A percentile compares a stretch with the other conserved stretches of the same genome.
Conservation (phyloP, 2,329 filamentous ascomycete genomes). For the Fusarium falciforme region DNA sequence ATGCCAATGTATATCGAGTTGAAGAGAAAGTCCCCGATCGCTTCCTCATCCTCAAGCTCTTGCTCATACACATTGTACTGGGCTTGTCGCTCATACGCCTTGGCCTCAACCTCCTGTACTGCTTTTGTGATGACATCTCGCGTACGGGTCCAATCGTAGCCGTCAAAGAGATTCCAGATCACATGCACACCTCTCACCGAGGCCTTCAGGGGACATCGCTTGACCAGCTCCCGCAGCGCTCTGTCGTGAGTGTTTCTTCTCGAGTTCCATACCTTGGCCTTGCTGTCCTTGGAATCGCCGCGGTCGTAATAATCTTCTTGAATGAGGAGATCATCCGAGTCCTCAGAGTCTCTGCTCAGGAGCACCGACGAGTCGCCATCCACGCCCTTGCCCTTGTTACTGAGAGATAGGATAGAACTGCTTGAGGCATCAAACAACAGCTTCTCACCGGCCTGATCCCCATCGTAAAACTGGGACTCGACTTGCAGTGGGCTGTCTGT, state of each 20-base stretch:
- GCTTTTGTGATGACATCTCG: conserved; percentile 87
- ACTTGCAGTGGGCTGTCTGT: conserved; percentile 53
- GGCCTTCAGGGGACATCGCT: conserved; percentile 78
- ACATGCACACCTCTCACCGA: conserved; percentile 88
- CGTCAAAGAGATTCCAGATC: conserved; percentile 98
- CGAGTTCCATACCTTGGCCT: conserved; percentile 84
- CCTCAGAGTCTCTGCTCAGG: conserved; percentile 57
- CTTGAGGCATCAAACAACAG: conserved; percentile 62
- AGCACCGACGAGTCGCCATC: conserved; percentile 51
- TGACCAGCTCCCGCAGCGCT: conserved; percentile 69
- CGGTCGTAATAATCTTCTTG: conserved; percentile 82
- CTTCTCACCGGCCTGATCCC: conserved; percentile 56
- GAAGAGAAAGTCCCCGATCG: conserved; percentile 95
- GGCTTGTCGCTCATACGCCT: conserved; percentile 79
- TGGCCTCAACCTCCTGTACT: conserved; percentile 86
- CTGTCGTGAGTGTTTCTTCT: conserved; percentile 78
- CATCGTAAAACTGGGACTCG: conserved; percentile 61
- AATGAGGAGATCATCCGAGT: conserved; percentile 74
- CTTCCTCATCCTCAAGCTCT: conserved; percentile 83
- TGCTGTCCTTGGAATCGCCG: conserved; percentile 69
- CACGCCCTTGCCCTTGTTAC: conserved; percentile 48
- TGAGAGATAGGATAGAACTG: conserved; percentile 44
- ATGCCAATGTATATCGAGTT: conserved; percentile 99
- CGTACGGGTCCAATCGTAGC: conserved; percentile 94
- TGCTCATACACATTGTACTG: conserved; percentile 71